phyloP scores from a whole-genome alignment of 495 filamentous ascomycete genomes.

The Hyaloscypha variabilis region DNA sequence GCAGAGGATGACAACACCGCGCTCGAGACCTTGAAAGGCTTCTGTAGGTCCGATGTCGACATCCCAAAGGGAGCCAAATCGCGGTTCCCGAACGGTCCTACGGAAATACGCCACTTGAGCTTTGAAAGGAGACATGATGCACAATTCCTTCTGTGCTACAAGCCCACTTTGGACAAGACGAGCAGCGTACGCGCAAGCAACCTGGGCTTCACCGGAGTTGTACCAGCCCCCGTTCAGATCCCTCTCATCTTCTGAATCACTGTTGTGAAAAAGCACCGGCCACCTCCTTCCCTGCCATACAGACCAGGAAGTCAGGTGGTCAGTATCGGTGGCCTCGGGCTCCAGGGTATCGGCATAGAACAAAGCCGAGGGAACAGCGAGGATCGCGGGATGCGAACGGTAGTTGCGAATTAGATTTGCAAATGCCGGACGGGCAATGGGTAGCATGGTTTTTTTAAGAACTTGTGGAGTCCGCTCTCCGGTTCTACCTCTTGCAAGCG shows the following conservation, averaged over 20 bases:
- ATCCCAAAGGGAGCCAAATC: slow-evolving; percentile 36
- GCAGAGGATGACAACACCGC: slow-evolving; percentile 56
- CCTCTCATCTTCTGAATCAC: slow-evolving; percentile 46
- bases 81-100: slow-evolving; percentile 35
- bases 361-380: slow-evolving; percentile 52
- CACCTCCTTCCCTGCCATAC: slow-evolving; percentile 49
- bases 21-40: slow-evolving; percentile 59
- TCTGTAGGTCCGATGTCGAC: slow-evolving; percentile 60
- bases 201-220: slow-evolving; percentile 48
- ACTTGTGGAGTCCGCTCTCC: slow-evolving; percentile 21
- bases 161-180: slow-evolving; percentile 39
- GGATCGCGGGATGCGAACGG: slow-evolving; percentile 58
- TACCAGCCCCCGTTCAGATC: slow-evolving; percentile 57
- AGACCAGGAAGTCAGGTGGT: slow-evolving; percentile 42
- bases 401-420: slow-evolving; percentile 61
- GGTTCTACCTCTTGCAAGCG: slow-evolving; percentile 41
- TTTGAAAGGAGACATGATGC: slow-evolving; percentile 57
- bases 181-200: slow-evolving; percentile 46
- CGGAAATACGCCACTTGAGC: slow-evolving; percentile 53
- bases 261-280: slow-evolving; percentile 54
- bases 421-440: slow-evolving; percentile 49
- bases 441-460: slow-evolving; percentile 26
- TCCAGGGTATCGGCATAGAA: slow-evolving; percentile 59
- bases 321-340: slow-evolving; percentile 42
- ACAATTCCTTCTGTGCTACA: slow-evolving; percentile 46